phyloP scores from a whole-genome alignment of 2,329 filamentous ascomycete species.

The Calonectria henricotiae region DNA sequence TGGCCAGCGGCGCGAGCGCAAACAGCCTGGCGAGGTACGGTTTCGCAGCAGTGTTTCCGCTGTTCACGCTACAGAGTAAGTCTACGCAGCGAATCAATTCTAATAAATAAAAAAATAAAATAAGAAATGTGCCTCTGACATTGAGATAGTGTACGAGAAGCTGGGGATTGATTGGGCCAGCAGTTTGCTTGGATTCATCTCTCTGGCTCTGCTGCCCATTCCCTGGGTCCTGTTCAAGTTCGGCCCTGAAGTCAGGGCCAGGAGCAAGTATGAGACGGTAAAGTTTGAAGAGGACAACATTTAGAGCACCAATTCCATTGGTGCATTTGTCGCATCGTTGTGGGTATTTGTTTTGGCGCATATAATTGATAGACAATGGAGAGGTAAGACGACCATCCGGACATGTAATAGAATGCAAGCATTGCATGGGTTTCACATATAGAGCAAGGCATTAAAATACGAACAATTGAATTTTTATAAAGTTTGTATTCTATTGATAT shows the following conservation, averaged over 20 bases:
- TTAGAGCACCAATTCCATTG: neutral
- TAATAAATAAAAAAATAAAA: neutral
- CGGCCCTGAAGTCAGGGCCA: slow-evolving; percentile 56
- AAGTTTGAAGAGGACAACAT: slow-evolving; percentile 34
- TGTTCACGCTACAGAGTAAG: slow-evolving; percentile 74
- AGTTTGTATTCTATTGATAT: neutral
- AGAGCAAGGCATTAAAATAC: neutral
- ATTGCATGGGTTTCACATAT: neutral
- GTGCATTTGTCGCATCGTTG: neutral
- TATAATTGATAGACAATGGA: neutral
- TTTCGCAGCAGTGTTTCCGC: slow-evolving; percentile 72
- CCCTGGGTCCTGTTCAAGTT: slow-evolving; percentile 70
- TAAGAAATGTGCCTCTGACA: slow-evolving; percentile 35
- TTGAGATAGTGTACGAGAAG: slow-evolving; percentile 59
- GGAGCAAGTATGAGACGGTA: slow-evolving; percentile 59
- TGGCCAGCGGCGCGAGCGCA: slow-evolving; percentile 74
- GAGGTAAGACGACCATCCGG: neutral
- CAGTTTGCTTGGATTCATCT: slow-evolving; percentile 66
- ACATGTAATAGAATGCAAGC: neutral
- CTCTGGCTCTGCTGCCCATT: slow-evolving; percentile 65
- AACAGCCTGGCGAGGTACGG: slow-evolving; percentile 73
- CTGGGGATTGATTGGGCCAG: slow-evolving; percentile 66
- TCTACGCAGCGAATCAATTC: neutral
- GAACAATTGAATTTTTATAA: neutral
- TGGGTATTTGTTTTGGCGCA: neutral